These are phyloP conservation scores for Cercospora sesami DNA, from an alignment of 2,329 filamentous ascomycete species.

Conservation along the genomic window DNA sequence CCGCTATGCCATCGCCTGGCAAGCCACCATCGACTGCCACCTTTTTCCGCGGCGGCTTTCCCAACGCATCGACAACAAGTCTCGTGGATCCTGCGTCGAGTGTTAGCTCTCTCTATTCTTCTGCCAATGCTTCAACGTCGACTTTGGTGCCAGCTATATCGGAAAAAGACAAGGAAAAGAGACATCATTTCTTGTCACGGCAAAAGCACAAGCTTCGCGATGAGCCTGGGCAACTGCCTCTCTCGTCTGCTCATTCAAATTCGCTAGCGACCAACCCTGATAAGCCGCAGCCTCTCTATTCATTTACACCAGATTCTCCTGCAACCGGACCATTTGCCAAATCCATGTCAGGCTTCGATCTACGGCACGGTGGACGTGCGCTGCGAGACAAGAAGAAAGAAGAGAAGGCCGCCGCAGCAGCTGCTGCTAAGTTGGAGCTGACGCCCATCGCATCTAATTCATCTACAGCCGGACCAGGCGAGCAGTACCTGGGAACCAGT, in stretches of 20 bases:
- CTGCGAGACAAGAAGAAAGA: slow-evolving; percentile 70
- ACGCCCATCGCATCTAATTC: slow-evolving; percentile 37
- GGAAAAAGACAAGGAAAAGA: slow-evolving; percentile 71
- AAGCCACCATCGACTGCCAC: slow-evolving; percentile 52
- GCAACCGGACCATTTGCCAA: slow-evolving; percentile 73
- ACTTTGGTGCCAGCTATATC: slow-evolving; percentile 65
- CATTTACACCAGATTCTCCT: slow-evolving; percentile 74
- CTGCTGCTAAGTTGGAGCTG: slow-evolving; percentile 37
- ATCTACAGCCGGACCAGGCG: slow-evolving; percentile 30
- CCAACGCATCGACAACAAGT: slow-evolving; percentile 70
- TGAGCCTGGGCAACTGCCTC: slow-evolving; percentile 65
- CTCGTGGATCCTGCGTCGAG: slow-evolving; percentile 61
- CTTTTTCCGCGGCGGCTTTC: slow-evolving; percentile 62
- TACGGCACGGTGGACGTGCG: slow-evolving; percentile 73
- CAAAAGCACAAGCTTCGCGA: slow-evolving; percentile 75
- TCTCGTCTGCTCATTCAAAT: slow-evolving; percentile 75
- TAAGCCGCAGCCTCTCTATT: slow-evolving; percentile 75
- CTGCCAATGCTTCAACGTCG: slow-evolving; percentile 73
- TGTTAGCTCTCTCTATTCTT: slow-evolving; percentile 66
- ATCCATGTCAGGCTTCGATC: slow-evolving; percentile 75
- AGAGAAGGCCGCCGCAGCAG: slow-evolving; percentile 49
- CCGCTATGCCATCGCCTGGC: slow-evolving; percentile 67
- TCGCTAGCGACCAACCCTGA: slow-evolving; percentile 73
- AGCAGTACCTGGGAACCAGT: slow-evolving; percentile 33
- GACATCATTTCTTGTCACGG: slow-evolving; percentile 75